Base-by-base conservation (phyloP, 495 filamentous ascomycete species). In the Hyaloscypha hepaticicola region DNA sequence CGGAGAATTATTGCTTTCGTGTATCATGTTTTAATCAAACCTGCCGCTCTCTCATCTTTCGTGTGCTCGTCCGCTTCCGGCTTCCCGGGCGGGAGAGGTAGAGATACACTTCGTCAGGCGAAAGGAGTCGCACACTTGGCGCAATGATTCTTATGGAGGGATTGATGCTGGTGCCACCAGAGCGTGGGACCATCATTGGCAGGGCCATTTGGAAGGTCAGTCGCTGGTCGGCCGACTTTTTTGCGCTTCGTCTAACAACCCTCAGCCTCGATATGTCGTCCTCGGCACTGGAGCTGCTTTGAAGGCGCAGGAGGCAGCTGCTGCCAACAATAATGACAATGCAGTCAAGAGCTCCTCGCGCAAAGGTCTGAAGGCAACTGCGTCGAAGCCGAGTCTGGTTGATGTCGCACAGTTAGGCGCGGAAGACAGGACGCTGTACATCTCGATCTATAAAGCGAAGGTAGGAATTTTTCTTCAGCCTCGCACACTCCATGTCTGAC, bases 191-290 rank as follows among this genome's bases (percentile, higher is more conserved):
- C 50, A 81, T 86, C 65, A 78, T 86, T 49, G 81, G 82, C 38
- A 78, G 78, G 63, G 77, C 83, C 16, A 59, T 80, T 16, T 86
- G 83, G 82, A 86, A 86, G 83, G 83, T 85, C 58, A 38, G 33
- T 49, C 16, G 19, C 12, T 12, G 33, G 12, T 24, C 21, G 6
- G 7, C 26, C 33, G 8, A 14, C 11, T 28, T 16, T 19, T 28
- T 16, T 19, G 16, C 5, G 22, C 41, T 49, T 19, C 22, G 25
- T 31, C 58, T 64, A 51, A 60, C 34, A 34, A 51, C n/a, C 45
- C 29, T 56, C 41, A 73, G 71, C 60, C 71, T 56, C 68, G 71
- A 62, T 73, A 69, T 64, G 71, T 73, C 55, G 66, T 70, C 28
- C 66, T 73, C 26, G 66, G 66, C 16, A 63, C 63, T 19, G 68